Evolutionary conservation across 225 moss, liverwort and hornwort species (phyloP), one percentile per base, ranked within the genome.

Genomic region (Bryum argenteum): DNA sequence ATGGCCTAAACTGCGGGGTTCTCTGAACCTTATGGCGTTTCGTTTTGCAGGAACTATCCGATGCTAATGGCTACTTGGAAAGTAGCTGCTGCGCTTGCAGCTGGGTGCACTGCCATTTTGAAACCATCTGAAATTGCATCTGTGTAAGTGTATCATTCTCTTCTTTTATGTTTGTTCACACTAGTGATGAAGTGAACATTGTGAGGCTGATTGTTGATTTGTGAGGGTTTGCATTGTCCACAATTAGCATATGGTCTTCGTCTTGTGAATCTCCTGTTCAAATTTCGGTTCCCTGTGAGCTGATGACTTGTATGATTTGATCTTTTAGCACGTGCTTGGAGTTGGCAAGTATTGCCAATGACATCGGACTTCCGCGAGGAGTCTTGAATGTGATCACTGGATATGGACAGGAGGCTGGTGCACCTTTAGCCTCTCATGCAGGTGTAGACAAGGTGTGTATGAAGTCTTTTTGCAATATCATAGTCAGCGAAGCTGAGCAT

Each of bases 31-130:
- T 33, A 57, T 28, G 2, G 33, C 33, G 21, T 13, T n/a, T 21
- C 54, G n/a, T 39, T 51, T 38, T 66, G 60, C 87, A 96, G 96
- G 96, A 98, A 98, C 70, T 98, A 98, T 54, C 98, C 98, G 20
- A 75, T 98, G 51, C 72, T 98, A 70, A 98, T 98, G 98, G 98
- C 92, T 40, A 92, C 98, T 69, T 98, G 98, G 98, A 98, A 98
- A 72, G 98, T 98, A 20, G 98, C 98, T 80, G 77, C 98, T 63
- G 91, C 98, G 54, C 92, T 98, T 75, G 98, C 98, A 75, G 98
- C 98, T 76, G 98, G 98, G 40, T 98, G 98, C 78, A 89, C 94
- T 67, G 85, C 88, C 4, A 58, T 98, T 71, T 76, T 98, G 80
- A 98, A 98, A 71, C 98, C 98, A 22, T 98, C 98, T 61, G 98